phyloP scores from a whole-genome alignment of 306 rosid genomes.

The Chamaecrista fasciculata region DNA sequence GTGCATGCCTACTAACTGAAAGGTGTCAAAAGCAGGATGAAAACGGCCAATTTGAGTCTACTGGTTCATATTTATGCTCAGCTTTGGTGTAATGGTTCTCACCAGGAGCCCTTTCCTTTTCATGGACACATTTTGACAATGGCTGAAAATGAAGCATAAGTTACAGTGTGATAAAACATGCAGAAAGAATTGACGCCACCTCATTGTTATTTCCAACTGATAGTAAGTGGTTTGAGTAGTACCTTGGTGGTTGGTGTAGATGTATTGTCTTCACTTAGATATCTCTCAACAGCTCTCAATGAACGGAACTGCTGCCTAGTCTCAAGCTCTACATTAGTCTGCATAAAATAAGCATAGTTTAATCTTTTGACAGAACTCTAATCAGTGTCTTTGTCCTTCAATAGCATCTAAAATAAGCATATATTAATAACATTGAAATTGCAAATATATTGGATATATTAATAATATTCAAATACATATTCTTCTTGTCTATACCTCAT shows the following conservation, averaged over 20 bases:
- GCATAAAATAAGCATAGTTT: too few species aligned
- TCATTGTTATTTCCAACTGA: slow-evolving; percentile 7
- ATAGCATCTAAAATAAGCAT: too few species aligned
- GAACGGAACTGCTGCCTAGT: too few species aligned
- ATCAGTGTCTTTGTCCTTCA: too few species aligned
- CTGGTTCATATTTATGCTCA: too few species aligned
- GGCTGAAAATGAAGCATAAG: slow-evolving; percentile 40
- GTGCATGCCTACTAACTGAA: not conserved
- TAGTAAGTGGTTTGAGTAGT: slow-evolving; percentile 10
- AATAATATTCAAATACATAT: too few species aligned
- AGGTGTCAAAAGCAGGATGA: not conserved
- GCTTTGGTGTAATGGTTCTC: not conserved
- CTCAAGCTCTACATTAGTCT: too few species aligned
- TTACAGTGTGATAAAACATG: slow-evolving; percentile 5
- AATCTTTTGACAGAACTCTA: too few species aligned
- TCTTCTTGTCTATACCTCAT: too few species aligned
- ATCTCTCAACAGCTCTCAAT: too few species aligned
- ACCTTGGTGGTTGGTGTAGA: slow-evolving; percentile 34
- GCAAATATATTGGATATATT: too few species aligned
- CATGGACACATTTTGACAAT: slow-evolving; percentile 4
- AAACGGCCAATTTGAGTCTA: not conserved
- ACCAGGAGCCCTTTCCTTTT: slow-evolving; percentile 19
- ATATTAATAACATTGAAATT: too few species aligned
- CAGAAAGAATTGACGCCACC: slow-evolving; percentile 12
- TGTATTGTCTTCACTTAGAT: slow-evolving; percentile 33